A percentile compares a stretch with the other conserved stretches of the same genome.
Evolutionary conservation across 2,329 filamentous ascomycete species (phyloP).

Genomic region (Chaetomium strumarium): DNA sequence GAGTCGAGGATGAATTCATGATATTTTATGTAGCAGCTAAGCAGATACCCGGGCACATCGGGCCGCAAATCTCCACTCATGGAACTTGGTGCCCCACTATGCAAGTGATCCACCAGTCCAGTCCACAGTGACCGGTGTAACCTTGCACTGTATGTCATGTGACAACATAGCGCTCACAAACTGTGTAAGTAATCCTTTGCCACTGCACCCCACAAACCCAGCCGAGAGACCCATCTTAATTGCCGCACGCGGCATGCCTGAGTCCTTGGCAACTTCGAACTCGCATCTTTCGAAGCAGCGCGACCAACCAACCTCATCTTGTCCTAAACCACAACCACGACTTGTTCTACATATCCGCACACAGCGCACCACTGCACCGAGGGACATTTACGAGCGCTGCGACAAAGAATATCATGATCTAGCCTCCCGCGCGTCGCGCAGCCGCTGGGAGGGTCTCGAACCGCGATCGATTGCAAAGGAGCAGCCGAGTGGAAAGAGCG

Average conservation of each 20-base stretch:
- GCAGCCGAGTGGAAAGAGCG: not conserved
- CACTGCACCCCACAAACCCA: not conserved
- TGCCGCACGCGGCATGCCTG: not conserved
- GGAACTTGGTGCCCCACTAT: too few species aligned
- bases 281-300: not conserved
- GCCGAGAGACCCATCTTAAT: constrained; percentile 2
- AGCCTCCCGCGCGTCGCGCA: too few species aligned
- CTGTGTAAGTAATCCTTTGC: too few species aligned
- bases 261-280: constrained; percentile 6
- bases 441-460: constrained; percentile 16
- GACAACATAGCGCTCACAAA: too few species aligned
- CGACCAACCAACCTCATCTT: not conserved
- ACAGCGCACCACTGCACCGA: not conserved
- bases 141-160: too few species aligned
- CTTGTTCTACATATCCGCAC: not conserved
- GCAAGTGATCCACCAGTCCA: too few species aligned
- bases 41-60: too few species aligned
- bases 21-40: too few species aligned
- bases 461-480: constrained; percentile 5
- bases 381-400: not conserved
- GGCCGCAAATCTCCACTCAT: too few species aligned
- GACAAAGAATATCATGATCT: not conserved
- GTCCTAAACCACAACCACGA: not conserved
- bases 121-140: too few species aligned
- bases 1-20: too few species aligned